Evolutionary conservation across 2,329 filamentous ascomycete species (phyloP), one percentile per base, ranked within the genome.

Genomic region (Xylariaceae sp.): DNA sequence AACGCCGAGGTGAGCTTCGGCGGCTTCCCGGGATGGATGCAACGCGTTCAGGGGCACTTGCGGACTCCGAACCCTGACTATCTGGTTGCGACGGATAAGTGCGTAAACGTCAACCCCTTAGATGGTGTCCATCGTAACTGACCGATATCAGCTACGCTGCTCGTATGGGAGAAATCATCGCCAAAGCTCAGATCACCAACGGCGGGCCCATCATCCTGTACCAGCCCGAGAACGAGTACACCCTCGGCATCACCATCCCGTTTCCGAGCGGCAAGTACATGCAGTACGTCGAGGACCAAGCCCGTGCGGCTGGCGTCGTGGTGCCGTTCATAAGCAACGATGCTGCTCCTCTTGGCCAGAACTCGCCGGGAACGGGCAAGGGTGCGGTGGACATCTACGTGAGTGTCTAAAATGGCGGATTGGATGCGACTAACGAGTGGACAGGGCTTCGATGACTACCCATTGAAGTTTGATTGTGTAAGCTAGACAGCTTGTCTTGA

Each of bases 221-320:
- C 27, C 86, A 93, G 53, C 80, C 82, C 0, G 85, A 92, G 54
- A 92, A 90, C 42, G 85, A 92, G 53, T 88, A 90, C 18, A 30
- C 28, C 7, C 17, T 17, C 16, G 15, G 14, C 10, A n/a, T 30
- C 8, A 30, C n/a, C 7, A 15, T 30, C 3, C 56, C 59, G 0
- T 84, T 82, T 43, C 80, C 81, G 0, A 77, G 87, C 45, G 65
- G 70, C 0, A 63, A 68, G 0, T 90, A 89, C 52, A 75, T 88
- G 28, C 28, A 30, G 28, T 30, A 30, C 18, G 9, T 30, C 28
- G 28, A 30, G 18, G 28, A 30, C 16, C 28, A 86, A 50, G 73
- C 75, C 14, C 66, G 74, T 10, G 64, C 77, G 31, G 77, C 77
- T 1, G 82, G 83, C 0, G 75, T 90, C 28, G 67, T 83, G 1